These are phyloP conservation scores for Lipomyces japonicus DNA, from an alignment of 805 yeast genomes.

Conservation along the genomic window DNA sequence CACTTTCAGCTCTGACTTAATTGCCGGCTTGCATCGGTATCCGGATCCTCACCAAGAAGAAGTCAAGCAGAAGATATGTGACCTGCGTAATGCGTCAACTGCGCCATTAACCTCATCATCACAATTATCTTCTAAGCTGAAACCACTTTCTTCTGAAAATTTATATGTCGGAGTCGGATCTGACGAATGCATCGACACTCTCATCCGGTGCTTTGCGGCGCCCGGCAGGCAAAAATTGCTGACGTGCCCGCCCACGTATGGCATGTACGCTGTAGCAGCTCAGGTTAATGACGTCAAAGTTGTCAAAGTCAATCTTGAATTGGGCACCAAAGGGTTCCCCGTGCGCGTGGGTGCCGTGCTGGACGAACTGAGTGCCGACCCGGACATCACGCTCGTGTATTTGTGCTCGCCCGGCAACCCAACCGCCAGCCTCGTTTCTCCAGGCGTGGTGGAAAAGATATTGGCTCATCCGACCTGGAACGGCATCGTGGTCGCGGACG, in stretches of 20 bases:
- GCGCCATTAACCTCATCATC: constrained; percentile 17
- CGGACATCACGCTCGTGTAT: constrained; percentile 67
- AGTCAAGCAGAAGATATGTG: constrained; percentile 66
- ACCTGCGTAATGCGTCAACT: constrained; percentile 55
- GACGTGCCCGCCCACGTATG: constrained; percentile 93
- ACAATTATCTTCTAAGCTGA: constrained; percentile 32
- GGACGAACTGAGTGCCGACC: constrained; percentile 52
- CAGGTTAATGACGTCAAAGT: constrained; percentile 81
- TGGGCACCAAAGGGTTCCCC: constrained; percentile 52
- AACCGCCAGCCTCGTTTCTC: constrained; percentile 64
- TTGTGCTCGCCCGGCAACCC: constrained; percentile 98
- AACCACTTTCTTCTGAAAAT: constrained; percentile 55
- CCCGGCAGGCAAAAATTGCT: constrained; percentile 82
- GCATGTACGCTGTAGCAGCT: constrained; percentile 93
- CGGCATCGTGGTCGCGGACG: constrained; percentile 78
- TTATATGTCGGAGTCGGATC: constrained; percentile 95
- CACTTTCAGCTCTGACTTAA: constrained; percentile 46
- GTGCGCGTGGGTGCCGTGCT: constrained; percentile 56
- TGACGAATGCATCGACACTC: constrained; percentile 88
- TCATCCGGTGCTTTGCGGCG: constrained; percentile 75
- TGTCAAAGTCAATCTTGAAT: constrained; percentile 68
- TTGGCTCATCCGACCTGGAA: constrained; percentile 53
- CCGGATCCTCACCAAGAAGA: constrained; percentile 94
- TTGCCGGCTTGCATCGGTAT: constrained; percentile 73
- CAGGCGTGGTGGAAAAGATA: constrained; percentile 48